A percentile compares a stretch with the other conserved stretches of the same genome.
These are phyloP conservation scores for Pseudogymnoascus sp. DNA, from an alignment of 2,329 filamentous ascomycete species.

Conservation along the genomic window DNA sequence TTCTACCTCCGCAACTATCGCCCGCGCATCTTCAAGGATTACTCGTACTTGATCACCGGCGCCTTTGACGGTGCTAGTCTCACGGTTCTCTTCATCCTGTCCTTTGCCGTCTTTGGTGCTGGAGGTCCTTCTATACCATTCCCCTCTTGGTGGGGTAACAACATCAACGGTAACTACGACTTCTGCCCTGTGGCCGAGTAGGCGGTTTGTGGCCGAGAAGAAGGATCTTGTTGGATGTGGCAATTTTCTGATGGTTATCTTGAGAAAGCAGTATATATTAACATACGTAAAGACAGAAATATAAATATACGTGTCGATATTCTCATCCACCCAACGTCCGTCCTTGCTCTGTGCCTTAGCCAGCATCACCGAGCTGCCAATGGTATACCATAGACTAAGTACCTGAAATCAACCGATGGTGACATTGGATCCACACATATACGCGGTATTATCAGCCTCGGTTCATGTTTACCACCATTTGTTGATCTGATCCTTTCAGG, in stretches of 20 bases:
- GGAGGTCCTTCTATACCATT: conserved; percentile 31
- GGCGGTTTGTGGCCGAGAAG: not conserved
- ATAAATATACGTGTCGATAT: not conserved
- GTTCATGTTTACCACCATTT: not conserved
- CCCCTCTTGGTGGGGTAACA: conserved; percentile 32
- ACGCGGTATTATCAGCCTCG: not conserved
- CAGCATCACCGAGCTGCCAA: not conserved
- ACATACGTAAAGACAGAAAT: not conserved
- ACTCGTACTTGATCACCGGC: conserved; percentile 34
- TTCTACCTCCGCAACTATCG: conserved; percentile 31
- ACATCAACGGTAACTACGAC: conserved; percentile 21
- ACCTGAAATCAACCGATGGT: not conserved
- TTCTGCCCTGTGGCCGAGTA: conserved; percentile 17
- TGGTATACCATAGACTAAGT: not conserved
- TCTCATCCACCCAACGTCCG: not conserved
- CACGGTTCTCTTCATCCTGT: conserved; percentile 33
- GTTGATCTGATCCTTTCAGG: not conserved
- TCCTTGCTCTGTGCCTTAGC: not conserved
- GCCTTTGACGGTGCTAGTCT: conserved; percentile 34
- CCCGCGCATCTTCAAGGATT: conserved; percentile 32
- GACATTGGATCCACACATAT: not conserved
- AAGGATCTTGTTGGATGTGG: not conserved
- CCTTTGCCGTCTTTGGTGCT: conserved; percentile 37
- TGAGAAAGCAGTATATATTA: not conserved
- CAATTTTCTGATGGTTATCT: not conserved